Conservation (phyloP, 495 filamentous ascomycete species). For the Opeltia flavorubescens region DNA sequence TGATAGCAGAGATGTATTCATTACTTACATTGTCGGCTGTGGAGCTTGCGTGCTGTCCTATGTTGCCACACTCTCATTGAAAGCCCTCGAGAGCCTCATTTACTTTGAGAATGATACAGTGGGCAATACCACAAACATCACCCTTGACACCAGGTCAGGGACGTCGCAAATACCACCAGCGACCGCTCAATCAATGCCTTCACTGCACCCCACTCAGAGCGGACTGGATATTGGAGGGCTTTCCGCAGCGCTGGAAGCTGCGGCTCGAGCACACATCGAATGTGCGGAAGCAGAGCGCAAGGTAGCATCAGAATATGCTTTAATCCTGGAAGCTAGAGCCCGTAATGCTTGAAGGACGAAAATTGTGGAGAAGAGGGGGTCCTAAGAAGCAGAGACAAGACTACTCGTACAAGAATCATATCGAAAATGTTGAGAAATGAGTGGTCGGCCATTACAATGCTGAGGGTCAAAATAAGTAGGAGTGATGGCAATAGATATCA, state of each 20-base stretch:
- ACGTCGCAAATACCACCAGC: background rate
- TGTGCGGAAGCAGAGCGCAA: constrained; percentile 12
- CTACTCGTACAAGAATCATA: too few species aligned
- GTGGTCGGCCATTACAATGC: too few species aligned
- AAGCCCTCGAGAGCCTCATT: constrained; percentile 3
- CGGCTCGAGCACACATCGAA: constrained; percentile 4
- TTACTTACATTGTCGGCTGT: constrained; percentile 4
- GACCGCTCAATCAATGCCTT: background rate
- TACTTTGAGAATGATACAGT: background rate
- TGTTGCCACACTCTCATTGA: background rate
- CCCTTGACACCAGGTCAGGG: background rate
- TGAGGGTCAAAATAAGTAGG: too few species aligned
- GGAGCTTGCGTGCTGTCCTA: background rate
- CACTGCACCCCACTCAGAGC: background rate
- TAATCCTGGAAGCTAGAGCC: too few species aligned
- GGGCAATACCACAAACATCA: background rate
- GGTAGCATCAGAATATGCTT: too few species aligned
- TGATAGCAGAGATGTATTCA: constrained; percentile 10
- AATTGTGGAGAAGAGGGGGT: too few species aligned
- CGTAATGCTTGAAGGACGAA: too few species aligned
- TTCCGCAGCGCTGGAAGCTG: constrained; percentile 2
- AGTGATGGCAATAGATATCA: too few species aligned
- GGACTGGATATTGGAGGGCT: background rate
- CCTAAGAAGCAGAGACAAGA: too few species aligned
- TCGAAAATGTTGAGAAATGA: too few species aligned